Conservation (phyloP, 1,284 basidiomycete genomes). For the Trametes hirsuta region DNA sequence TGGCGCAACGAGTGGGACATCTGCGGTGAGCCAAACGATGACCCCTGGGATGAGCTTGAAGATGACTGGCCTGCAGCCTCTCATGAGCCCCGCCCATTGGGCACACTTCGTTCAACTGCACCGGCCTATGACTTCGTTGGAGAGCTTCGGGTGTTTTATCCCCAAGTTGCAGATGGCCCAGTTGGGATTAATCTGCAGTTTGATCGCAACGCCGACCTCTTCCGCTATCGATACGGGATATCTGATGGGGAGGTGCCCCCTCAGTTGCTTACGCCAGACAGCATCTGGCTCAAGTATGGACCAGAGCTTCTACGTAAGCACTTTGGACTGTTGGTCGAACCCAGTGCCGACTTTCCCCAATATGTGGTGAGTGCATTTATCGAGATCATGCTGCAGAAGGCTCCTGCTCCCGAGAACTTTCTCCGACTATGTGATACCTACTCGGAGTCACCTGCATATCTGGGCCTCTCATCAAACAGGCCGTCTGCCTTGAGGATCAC, state of each 20-base stretch:
- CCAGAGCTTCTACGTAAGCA: no score
- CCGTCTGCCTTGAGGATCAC: no score
- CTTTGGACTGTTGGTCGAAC: no score
- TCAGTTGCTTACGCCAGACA: background rate
- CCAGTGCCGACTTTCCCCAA: no score
- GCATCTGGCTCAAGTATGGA: background rate
- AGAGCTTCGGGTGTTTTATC: no score
- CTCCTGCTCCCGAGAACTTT: background rate
- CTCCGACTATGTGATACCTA: background rate
- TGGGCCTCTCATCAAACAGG: no score
- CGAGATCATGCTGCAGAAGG: background rate
- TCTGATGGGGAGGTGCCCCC: background rate
- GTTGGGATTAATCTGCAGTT: no score
- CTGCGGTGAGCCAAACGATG: background rate
- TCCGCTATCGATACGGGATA: slow-evolving; percentile 1
- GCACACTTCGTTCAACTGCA: no score
- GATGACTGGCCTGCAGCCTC: background rate
- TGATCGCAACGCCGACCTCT: background rate
- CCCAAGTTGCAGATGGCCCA: no score
- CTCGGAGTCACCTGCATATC: no score
- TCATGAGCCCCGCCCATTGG: no score
- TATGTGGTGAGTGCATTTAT: slow-evolving; percentile 2
- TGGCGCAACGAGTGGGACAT: slow-evolving; percentile 11
- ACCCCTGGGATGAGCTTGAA: background rate
- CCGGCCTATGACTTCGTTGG: no score